Evolutionary conservation across 2,329 filamentous ascomycete species (phyloP).

Genomic region (Xylaria sp.): DNA sequence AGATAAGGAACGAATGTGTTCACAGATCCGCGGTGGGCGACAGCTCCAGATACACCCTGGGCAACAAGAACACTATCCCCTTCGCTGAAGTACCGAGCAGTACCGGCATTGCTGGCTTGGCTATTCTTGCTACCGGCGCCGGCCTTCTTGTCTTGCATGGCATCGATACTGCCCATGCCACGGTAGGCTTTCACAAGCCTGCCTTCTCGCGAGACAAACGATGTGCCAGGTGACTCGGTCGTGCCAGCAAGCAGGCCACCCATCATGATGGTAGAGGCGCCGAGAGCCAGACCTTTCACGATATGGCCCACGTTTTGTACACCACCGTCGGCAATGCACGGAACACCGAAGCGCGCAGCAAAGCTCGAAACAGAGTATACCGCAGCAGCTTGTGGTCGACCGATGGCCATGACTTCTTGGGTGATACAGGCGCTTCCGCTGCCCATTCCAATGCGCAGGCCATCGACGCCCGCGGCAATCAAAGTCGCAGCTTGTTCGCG

Average conservation of each 20-base stretch:
- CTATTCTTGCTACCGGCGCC: conserved; percentile 76
- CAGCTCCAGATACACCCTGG: conserved; percentile 91
- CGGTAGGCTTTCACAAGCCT: conserved; percentile 99
- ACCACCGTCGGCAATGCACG: conserved; percentile 97
- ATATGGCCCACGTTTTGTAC: conserved; percentile 99
- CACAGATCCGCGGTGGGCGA: conserved; percentile 84
- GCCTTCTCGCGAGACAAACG: conserved; percentile 94
- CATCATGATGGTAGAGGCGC: conserved; percentile 98
- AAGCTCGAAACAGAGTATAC: conserved; percentile 92
- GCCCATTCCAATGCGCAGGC: conserved; percentile 98
- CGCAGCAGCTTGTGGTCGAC: conserved; percentile 91
- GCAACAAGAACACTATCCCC: conserved; percentile 94
- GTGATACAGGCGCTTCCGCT: conserved; percentile 98
- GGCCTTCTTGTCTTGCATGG: conserved; percentile 99
- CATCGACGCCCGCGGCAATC: conserved; percentile 94
- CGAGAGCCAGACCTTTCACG: conserved; percentile 95
- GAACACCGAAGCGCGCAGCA: conserved; percentile 91
- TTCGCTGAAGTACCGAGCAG: conserved; percentile 97
- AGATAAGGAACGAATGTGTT: conserved; percentile 97
- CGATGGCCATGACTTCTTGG: conserved; percentile 99
- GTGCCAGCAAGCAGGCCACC: conserved; percentile 96
- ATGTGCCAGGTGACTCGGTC: conserved; percentile 95
- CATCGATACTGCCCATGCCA: conserved; percentile 98
- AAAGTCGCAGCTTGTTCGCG: conserved; percentile 92
- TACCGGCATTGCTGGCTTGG: conserved; percentile 90